Base-by-base conservation (phyloP, 2,329 filamentous ascomycete genomes). In the Westerdykella sp. region DNA sequence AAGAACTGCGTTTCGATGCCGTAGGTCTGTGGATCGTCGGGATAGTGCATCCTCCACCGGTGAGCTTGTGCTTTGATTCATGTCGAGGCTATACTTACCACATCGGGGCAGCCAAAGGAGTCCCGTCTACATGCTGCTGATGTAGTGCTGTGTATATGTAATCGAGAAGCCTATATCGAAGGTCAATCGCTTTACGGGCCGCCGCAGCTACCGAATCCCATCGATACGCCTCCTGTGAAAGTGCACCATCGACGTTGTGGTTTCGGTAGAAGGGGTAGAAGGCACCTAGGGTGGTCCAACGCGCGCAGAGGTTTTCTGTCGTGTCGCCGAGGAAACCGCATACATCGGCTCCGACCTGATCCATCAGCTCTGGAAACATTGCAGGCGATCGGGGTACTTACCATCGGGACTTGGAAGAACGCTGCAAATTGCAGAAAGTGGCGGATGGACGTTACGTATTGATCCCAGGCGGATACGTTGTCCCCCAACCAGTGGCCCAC, bases 181-280 rank as follows among this genome's bases (percentile, higher is more conserved):
- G 81, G 31, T 78, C 77, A 53, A 89, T 87, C 12, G 80, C 83
- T 46, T 78, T 82, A 41, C 74, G 75, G 1, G 85, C 84, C 1
- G 83, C 81, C 15, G 76, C 69, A 0, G 84, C 73, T 1, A 87
- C 84, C 2, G 70, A 69, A 0, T 72, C 67, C 81, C 83, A 89
- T 34, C 72, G 75, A 64, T 89, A 90, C 6, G 59, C 54, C 46
- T 64, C 60, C 42, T 64, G 60, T 1, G 58, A 44, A 10, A 45
- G 62, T 80, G 83, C 63, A 83, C 84, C 63, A 84, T 83, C 28
- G 57, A 63, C 37, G 48, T 84, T 83, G 68, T 89, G 85, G 58
- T 87, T 82, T 41, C 85, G 78, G 69, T 81, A 88, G 68, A 89
- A 88, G 0, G 84, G 80, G 28, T 76, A 74, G 68, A 88, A 87